Base-by-base conservation (phyloP, 345 rosid species). In the Hibiscus trionum region DNA sequence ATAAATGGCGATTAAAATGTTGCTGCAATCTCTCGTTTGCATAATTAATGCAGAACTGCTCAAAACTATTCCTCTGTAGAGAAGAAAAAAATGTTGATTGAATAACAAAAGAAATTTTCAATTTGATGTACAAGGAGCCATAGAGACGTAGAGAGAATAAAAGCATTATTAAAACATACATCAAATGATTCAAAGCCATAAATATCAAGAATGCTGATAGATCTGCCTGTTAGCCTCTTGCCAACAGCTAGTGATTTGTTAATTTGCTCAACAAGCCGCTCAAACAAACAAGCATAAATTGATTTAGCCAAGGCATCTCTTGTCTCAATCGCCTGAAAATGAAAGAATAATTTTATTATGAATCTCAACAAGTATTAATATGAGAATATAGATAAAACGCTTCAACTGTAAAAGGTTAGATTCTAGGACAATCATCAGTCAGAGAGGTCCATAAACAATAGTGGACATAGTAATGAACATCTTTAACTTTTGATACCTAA, bases 21-120 rank as follows among this genome's bases (percentile, higher is more conserved):
- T 95, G 99, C 82, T 95, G 98, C 82, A 94, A 76, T 84, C 98
- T 91, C 86, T 94, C 98, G 78, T 94, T 94, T 58, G 98, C 98
- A 85, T 94, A 94, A 78, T 94, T 94, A 80, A 94, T 94, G 83
- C 98, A 94, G 72, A 94, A 94, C 79, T 95, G 99, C 88, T 95
- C 99, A 80, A 95, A 95, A 80, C 99, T 95, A 83, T 95, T 95
- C 72, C 87, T 90, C 99, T 95, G 91, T 86, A 83, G 29, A 42
- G 46, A 42, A 42, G 81, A 72, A 74, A 26, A 72, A 59, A 60
- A 76, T 31, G 69, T 59, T 7, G 58, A 37, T 73, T 80, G 66
- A 71, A 35, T 21, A 33, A 52, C 33, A 37, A 35, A 61, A 72
- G 17, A 29, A 57, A 57, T 37, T 7, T 7, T 49, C 39, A 9